Evolutionary conservation across 2,329 filamentous ascomycete genomes (phyloP).

Genomic region (Diplodia corticola): DNA sequence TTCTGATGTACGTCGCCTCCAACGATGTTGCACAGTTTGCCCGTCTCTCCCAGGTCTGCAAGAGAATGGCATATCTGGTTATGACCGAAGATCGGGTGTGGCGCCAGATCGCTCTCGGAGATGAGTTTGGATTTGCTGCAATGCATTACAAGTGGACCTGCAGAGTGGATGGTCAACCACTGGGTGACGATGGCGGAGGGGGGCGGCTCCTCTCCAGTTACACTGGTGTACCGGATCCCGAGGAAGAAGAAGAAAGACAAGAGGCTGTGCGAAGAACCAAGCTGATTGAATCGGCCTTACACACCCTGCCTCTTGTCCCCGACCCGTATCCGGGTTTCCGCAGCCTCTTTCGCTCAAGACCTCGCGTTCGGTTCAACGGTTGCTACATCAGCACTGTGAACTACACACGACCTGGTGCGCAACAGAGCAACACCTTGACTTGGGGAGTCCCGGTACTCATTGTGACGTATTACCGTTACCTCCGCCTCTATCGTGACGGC

Average conservation of each 20-base stretch:
- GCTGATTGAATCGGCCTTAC: constrained; percentile 30
- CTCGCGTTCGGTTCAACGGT: constrained; percentile 89
- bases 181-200: constrained; percentile 39
- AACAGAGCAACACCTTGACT: constrained; percentile 67
- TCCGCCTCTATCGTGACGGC: constrained; percentile 92
- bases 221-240: constrained; percentile 29
- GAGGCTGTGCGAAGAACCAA: neutral
- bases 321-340: constrained; percentile 48
- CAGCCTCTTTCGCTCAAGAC: constrained; percentile 76
- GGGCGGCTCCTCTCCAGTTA: constrained; percentile 33
- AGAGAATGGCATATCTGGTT: constrained; percentile 81
- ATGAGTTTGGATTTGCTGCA: constrained; percentile 72
- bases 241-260: constrained; percentile 21
- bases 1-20: constrained; percentile 71
- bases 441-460: constrained; percentile 85
- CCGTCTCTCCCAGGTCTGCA: constrained; percentile 79
- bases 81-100: constrained; percentile 83
- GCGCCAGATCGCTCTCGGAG: constrained; percentile 70
- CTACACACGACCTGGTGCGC: constrained; percentile 81
- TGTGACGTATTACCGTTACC: constrained; percentile 96
- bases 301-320: constrained; percentile 38
- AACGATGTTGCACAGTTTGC: constrained; percentile 75
- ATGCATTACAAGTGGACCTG: constrained; percentile 82
- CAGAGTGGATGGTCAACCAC: constrained; percentile 54
- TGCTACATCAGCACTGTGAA: constrained; percentile 97